Evolutionary conservation across 2,329 filamentous ascomycete species (phyloP).

Genomic region (Uncinocarpus reesii): DNA sequence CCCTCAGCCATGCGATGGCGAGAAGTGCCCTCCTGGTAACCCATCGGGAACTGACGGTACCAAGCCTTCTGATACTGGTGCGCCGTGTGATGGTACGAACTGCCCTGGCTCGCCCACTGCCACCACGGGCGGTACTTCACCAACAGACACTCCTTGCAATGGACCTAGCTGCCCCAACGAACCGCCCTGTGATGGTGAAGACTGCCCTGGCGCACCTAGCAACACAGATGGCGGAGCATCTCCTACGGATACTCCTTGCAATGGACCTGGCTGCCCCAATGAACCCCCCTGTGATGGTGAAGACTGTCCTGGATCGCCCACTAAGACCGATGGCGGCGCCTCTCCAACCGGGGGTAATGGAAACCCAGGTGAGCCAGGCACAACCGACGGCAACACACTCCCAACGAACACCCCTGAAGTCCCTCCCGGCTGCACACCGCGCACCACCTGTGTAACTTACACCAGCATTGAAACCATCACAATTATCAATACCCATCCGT

Average conservation of each 20-base stretch:
- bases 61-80: background rate
- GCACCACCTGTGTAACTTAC: slow-evolving; percentile 7
- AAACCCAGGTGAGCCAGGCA: background rate
- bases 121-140: background rate
- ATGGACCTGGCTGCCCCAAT: background rate
- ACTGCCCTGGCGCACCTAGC: background rate
- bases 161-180: background rate
- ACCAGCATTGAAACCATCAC: slow-evolving; percentile 7
- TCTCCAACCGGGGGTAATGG: background rate
- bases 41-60: too few species aligned
- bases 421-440: slow-evolving; percentile 1
- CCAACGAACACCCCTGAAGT: background rate
- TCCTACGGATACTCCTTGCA: background rate
- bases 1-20: background rate
- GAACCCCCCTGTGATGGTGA: background rate
- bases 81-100: background rate
- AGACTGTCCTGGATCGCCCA: background rate
- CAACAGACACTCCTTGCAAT: background rate
- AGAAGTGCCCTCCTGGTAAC: background rate
- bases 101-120: background rate
- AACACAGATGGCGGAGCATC: background rate
- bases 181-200: background rate
- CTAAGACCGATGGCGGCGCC: background rate
- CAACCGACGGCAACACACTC: background rate
- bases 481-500: background rate